Conservation (phyloP, 225 moss, liverwort and hornwort species). For the Takakia lepidozioides region DNA sequence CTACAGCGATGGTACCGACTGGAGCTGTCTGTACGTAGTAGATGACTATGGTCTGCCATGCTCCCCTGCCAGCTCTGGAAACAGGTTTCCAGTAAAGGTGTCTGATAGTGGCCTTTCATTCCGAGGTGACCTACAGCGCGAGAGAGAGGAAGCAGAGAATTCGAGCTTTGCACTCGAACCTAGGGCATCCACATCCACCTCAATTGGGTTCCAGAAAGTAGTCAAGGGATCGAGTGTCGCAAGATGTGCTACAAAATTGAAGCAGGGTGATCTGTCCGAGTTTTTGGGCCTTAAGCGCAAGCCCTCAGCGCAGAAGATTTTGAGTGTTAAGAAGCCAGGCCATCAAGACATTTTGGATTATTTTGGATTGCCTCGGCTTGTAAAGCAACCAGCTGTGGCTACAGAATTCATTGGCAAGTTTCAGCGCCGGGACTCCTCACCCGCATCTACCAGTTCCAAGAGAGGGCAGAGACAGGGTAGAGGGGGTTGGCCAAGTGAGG, state of each 20-base stretch:
- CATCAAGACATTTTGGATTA: constrained; percentile 70
- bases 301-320: constrained; percentile 9
- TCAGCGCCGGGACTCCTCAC: constrained; percentile 18
- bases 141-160: constrained; percentile 2
- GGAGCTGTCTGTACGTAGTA: constrained; percentile 67
- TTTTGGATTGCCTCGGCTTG: constrained; percentile 54
- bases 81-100: constrained; percentile 7
- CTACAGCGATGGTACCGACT: constrained; percentile 61
- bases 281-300: constrained; percentile 68
- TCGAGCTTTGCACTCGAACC: constrained; percentile 1
- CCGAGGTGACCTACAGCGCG: constrained; percentile 7
- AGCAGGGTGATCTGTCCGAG: constrained; percentile 70
- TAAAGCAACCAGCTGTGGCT: constrained; percentile 32
- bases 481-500: constrained; percentile 25
- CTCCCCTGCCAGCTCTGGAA: constrained; percentile 8
- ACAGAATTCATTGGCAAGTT: constrained; percentile 46
- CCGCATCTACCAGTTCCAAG: constrained; percentile 16
- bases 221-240: background rate
- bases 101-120: background rate
- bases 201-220: constrained; percentile 4
- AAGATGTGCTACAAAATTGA: constrained; percentile 34
- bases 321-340: constrained; percentile 32
- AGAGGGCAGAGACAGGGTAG: constrained; percentile 8
- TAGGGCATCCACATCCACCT: background rate
- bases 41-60: constrained; percentile 83